A percentile compares a stretch with the other conserved stretches of the same genome.
Conservation (phyloP, 257 asterid species). For the Anisodus acutangulus region DNA sequence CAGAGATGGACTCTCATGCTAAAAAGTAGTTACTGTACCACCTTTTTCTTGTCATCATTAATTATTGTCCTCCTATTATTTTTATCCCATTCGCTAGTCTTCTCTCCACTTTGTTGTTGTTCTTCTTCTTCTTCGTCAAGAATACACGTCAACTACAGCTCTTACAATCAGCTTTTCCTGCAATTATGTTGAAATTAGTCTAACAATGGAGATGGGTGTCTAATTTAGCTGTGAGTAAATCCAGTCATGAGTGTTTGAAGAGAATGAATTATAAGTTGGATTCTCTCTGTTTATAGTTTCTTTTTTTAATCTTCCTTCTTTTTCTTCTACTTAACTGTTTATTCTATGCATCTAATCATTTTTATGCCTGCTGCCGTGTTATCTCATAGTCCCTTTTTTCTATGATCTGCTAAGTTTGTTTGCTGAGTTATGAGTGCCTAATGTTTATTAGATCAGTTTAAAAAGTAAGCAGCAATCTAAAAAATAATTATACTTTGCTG, state of each 20-base stretch:
- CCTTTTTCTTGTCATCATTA: constrained; percentile 28
- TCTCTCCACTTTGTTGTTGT: neutral
- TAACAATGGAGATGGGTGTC: neutral
- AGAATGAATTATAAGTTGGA: neutral
- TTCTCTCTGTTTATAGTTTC: neutral
- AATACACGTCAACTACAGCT: constrained; percentile 26
- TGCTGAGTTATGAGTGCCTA: constrained; percentile 4
- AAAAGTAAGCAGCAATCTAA: neutral
- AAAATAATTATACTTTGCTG: neutral
- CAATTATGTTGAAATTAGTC: constrained; percentile 22
- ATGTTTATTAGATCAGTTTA: neutral
- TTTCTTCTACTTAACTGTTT: neutral
- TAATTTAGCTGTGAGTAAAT: neutral
- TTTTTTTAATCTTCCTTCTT: neutral
- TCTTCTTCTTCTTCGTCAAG: constrained; percentile 29
- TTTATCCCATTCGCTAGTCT: constrained; percentile 19
- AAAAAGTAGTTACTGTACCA: constrained; percentile 49
- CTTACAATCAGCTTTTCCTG: neutral
- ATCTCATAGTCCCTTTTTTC: neutral
- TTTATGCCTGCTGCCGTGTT: neutral
- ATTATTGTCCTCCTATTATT: neutral
- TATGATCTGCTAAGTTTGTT: neutral
- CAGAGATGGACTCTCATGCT: constrained; percentile 72
- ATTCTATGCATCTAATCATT: neutral
- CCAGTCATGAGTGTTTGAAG: neutral